Base-by-base conservation (phyloP, 345 rosid genomes). In the Aquilaria sinensis region DNA sequence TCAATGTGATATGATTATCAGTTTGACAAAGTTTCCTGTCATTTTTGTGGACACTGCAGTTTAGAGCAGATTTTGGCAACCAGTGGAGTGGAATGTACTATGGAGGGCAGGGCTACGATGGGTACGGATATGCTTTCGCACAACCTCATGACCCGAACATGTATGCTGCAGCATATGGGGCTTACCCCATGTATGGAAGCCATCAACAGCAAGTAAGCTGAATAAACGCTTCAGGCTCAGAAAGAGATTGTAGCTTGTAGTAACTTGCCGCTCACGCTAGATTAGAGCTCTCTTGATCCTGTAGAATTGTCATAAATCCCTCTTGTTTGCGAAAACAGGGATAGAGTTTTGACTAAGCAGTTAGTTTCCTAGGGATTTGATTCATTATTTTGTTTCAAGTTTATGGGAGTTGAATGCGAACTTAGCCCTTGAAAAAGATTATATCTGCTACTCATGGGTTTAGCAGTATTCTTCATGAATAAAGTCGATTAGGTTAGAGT, bases 131-230 rank as follows among this genome's bases (percentile, higher is more conserved):
- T 70, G 81, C 82, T 61, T 5, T 85, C 53, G 88, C 86, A 13
- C 85, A 82, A 43, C 83, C 92, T 60, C 90, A 83, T 51, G 92
- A 90, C 70, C 91, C 95, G 13, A 75, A 78, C 70, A 83, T 85
- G 87, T 94, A 94, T 45, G 81, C 83, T 0, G 79, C 85, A 31
- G 67, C 67, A 1, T 43, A 58, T 11, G 50, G 61, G 1, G 45
- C 56, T 1, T 94, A 88, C 68, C 95, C 92, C 2, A 58, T 88
- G 61, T 94, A 86, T 31, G 95, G 92, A 31, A 84, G 80, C 67
- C 86, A 83, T 72, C 97, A 94, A 70, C 91, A 90, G 65, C 96
- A 94, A 80, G 99, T 94, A 75, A 94, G 87, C 92, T 90, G 83
- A 90, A 37, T 37, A 37, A 37, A 3, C 12, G 43, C 43, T 37